Evolutionary conservation across 83 land plant species (phyloP), one percentile per base, ranked within the genome.

Genomic region (Diphasiastrum complanatum): DNA sequence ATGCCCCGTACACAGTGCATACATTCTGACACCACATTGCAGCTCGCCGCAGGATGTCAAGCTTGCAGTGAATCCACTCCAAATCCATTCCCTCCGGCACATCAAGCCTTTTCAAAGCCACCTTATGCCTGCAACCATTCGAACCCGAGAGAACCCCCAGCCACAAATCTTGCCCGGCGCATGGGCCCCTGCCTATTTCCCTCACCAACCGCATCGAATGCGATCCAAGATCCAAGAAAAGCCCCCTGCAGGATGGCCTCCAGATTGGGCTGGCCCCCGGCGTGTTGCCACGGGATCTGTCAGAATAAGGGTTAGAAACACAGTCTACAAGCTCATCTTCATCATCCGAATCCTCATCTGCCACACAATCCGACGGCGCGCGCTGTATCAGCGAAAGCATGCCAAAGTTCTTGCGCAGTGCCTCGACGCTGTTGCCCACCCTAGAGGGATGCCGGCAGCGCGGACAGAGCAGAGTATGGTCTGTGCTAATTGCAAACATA

Each of bases 21-120:
- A 86, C 93, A 70, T 84, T 86, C 53, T 86, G 75, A 60, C 97
- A 91, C 97, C 97, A 91, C 89, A 86, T 84, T 0, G 97, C 76
- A 1, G 76, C 76, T 20, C 86, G 53, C 16, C 84, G 72, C 77
- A 91, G 52, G 47, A 40, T 67, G 49, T 86, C 97, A 0, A 91
- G 72, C 73, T 65, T 69, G n/a, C 69, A 57, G 61, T 79, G 83
- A 23, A 86, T 65, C 86, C 83, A 78, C 25, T 63, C 86, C 33
- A 72, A 25, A 51, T 81, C 97, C 74, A 60, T 76, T 8, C 76
- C 97, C 27, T 74, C 84, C 23, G 73, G 67, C 2, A 78, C 36
- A 14, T 60, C 65, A 36, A 91, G 73, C 59, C 83, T 81, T 80
- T 86, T 91, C 54, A 86, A 89, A 18, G 84, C 93, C 45, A 91